Conservation (phyloP, 306 rosid species). For the Citrullus amarus region DNA sequence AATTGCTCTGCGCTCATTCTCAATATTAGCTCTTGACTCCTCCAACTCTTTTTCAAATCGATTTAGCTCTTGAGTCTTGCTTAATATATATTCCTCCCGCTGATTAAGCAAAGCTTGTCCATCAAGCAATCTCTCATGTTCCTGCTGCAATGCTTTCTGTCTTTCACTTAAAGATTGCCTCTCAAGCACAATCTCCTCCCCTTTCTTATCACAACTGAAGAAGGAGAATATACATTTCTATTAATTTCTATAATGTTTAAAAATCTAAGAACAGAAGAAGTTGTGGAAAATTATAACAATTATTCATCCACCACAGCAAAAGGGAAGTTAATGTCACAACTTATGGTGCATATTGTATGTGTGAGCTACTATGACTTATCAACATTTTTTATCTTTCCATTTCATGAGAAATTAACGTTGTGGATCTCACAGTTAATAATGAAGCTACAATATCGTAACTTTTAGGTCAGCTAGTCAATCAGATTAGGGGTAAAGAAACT, state of each 20-base stretch:
- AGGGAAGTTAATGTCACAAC: not conserved
- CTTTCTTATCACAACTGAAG: slow-evolving; percentile 73
- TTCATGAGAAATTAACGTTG: not conserved
- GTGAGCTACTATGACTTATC: not conserved
- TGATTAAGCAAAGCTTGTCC: slow-evolving; percentile 68
- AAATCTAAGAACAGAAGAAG: not conserved
- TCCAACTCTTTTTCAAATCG: slow-evolving; percentile 64
- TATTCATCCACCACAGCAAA: not conserved
- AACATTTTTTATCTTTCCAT: not conserved
- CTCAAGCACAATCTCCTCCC: slow-evolving; percentile 63
- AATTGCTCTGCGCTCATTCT: slow-evolving; percentile 41
- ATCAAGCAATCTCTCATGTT: slow-evolving; percentile 76
- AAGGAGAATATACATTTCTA: not conserved
- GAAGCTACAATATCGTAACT: not conserved
- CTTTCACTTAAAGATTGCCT: slow-evolving; percentile 75
- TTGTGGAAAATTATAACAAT: not conserved
- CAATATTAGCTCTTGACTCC: slow-evolving; percentile 34
- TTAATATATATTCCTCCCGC: slow-evolving; percentile 57
- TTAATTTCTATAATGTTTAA: not conserved
- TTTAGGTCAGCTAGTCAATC: not conserved
- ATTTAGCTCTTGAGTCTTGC: slow-evolving; percentile 58
- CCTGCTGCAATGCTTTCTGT: slow-evolving; percentile 64
- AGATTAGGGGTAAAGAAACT: not conserved
- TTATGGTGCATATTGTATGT: not conserved
- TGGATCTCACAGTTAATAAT: not conserved